Conservation (phyloP, 169 alveolate species). For the Eimeria brunetti region DNA sequence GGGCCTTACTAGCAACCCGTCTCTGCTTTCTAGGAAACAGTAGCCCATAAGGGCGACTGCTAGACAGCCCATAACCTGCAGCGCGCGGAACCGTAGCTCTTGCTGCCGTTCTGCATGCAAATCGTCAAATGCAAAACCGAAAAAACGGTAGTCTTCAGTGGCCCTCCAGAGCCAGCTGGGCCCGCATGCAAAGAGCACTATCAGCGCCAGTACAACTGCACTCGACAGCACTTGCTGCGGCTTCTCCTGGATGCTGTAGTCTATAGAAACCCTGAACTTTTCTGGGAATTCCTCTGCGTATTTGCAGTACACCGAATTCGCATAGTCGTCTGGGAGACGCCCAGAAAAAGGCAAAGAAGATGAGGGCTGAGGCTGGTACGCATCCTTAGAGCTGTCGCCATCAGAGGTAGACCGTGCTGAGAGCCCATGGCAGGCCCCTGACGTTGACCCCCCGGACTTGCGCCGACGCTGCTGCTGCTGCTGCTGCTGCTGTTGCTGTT, state of each 20-base stretch:
- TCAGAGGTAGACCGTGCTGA: slow-evolving; percentile 13
- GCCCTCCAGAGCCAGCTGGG: neutral
- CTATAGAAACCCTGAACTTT: slow-evolving; percentile 47
- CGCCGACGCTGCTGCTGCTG: neutral
- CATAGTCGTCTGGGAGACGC: slow-evolving; percentile 18
- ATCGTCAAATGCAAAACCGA: neutral
- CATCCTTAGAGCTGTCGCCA: slow-evolving; percentile 36
- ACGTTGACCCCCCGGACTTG: too few relatives aligned
- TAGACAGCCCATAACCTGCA: slow-evolving; percentile 34
- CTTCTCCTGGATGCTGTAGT: slow-evolving; percentile 36
- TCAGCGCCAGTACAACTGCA: neutral
- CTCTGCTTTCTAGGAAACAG: slow-evolving; percentile 80
- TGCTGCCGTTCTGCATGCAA: neutral
- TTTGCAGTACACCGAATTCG: slow-evolving; percentile 55
- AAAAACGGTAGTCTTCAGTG: neutral
- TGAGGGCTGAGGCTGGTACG: neutral
- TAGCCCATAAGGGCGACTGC: slow-evolving; percentile 51
- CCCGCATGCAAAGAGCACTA: slow-evolving; percentile 22
- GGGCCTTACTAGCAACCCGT: slow-evolving; percentile 81
- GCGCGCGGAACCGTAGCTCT: slow-evolving; percentile 19
- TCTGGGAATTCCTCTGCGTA: slow-evolving; percentile 53
- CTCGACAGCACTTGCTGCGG: slow-evolving; percentile 69
- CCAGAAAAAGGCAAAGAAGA: neutral
- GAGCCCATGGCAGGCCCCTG: slow-evolving; percentile 3
- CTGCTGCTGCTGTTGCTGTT: neutral